phyloP scores from a whole-genome alignment of 2,329 filamentous ascomycete species.

The Sporothrix pseudoabietina region DNA sequence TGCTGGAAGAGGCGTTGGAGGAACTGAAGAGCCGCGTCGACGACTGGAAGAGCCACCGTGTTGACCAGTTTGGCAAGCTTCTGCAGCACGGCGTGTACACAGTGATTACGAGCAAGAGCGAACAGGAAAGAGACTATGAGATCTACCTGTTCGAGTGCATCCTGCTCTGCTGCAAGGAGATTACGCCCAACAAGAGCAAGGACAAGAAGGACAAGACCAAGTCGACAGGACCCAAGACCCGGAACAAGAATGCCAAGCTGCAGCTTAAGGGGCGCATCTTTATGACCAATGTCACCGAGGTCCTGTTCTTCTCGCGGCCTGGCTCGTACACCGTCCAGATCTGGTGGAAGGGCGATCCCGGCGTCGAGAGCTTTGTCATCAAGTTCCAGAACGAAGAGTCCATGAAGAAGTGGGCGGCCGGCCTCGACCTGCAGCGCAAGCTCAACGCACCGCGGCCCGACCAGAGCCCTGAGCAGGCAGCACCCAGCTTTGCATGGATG shows the following conservation, averaged over 20 bases:
- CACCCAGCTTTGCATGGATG: slow-evolving; percentile 81
- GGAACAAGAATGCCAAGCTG: slow-evolving; percentile 73
- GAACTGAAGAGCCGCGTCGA: slow-evolving; percentile 84
- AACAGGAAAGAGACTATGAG: slow-evolving; percentile 95
- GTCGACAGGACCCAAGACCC: slow-evolving; percentile 58
- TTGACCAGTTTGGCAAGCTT: slow-evolving; percentile 88
- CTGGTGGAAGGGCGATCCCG: slow-evolving; percentile 96
- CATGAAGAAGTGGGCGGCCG: slow-evolving; percentile 87
- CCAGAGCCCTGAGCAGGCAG: slow-evolving; percentile 51
- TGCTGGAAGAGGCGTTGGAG: slow-evolving; percentile 78
- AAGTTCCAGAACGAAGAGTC: slow-evolving; percentile 88
- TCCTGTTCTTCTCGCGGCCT: slow-evolving; percentile 82
- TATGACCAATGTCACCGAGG: slow-evolving; percentile 97
- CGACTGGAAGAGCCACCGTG: slow-evolving; percentile 93
- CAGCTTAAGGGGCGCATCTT: slow-evolving; percentile 97
- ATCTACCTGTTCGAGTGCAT: slow-evolving; percentile 98
- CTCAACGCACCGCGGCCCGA: slow-evolving; percentile 55
- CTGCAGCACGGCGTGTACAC: slow-evolving; percentile 88
- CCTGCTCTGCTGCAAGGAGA: slow-evolving; percentile 93
- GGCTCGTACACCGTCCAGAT: slow-evolving; percentile 92
- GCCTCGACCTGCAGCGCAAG: slow-evolving; percentile 76
- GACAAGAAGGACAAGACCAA: slow-evolving; percentile 71
- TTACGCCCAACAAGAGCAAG: slow-evolving; percentile 79
- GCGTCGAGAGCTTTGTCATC: slow-evolving; percentile 94
- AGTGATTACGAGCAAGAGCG: slow-evolving; percentile 85